Percentiles rank a stretch among this genome's conserved stretches.
These are phyloP conservation scores for Amauroascus verrucosus DNA, from an alignment of 2,329 filamentous ascomycete genomes.

Conservation along the genomic window DNA sequence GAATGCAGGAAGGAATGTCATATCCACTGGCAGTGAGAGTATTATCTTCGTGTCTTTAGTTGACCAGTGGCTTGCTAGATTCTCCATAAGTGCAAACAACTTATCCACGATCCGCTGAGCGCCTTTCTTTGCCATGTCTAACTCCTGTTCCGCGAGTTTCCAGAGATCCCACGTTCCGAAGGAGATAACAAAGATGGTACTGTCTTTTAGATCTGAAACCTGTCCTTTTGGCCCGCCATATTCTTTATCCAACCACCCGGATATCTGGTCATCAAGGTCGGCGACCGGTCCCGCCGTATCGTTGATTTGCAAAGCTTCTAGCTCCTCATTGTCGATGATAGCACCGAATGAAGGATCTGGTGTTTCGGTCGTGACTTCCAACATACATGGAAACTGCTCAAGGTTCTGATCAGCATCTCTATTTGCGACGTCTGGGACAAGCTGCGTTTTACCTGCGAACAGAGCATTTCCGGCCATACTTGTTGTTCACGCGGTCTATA, in stretches of 20 bases:
- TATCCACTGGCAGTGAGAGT: slow-evolving; percentile 30
- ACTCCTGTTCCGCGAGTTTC: slow-evolving; percentile 23
- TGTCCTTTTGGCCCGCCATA: slow-evolving; percentile 20
- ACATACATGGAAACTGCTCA: slow-evolving; percentile 23
- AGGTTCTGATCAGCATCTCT: background rate
- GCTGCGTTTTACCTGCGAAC: slow-evolving; percentile 23
- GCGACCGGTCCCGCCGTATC: slow-evolving; percentile 23
- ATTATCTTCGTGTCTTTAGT: slow-evolving; percentile 28
- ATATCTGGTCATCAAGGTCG: slow-evolving; percentile 31
- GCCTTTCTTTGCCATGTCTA: slow-evolving; percentile 21
- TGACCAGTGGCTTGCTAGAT: slow-evolving; percentile 24
- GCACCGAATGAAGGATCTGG: slow-evolving; percentile 24
- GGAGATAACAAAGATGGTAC: slow-evolving; percentile 29
- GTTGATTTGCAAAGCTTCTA: slow-evolving; percentile 18
- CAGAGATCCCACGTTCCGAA: slow-evolving; percentile 35
- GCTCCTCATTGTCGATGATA: slow-evolving; percentile 28
- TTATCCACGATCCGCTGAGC: slow-evolving; percentile 26
- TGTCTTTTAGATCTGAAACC: slow-evolving; percentile 21
- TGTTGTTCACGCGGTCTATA: slow-evolving; percentile 19
- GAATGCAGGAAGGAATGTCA: slow-evolving; percentile 34
- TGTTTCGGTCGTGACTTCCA: slow-evolving; percentile 28
- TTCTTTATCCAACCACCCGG: slow-evolving; percentile 29
- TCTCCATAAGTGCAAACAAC: slow-evolving; percentile 27
- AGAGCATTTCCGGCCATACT: slow-evolving; percentile 31
- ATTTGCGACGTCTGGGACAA: background rate